Base-by-base conservation (phyloP, 805 yeast genomes). In the Candida khao-thaluensis region DNA sequence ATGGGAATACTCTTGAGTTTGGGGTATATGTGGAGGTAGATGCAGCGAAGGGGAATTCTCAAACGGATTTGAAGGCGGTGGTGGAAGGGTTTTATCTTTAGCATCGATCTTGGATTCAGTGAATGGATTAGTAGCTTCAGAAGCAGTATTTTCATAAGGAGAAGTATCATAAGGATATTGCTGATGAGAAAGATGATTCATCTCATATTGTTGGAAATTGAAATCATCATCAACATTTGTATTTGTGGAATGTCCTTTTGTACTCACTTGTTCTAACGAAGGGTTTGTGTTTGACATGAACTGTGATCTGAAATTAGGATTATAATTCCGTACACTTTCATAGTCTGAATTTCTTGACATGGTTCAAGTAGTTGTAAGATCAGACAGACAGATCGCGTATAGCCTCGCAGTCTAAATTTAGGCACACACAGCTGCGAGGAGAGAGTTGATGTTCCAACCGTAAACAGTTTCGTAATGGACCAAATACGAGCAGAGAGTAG, bases 221-320 rank as follows among this genome's bases (percentile, higher is more conserved):
- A 37, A 43, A 11, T 38, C 47, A 27, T 40, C 42, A 15, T 46
- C 40, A 23, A 17, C 9, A 9, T 17, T 25, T 25, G 12, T 25
- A 11, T 25, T 25, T 25, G 28, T 7, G 28, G 6, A 20, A 20
- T 20, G 8, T 20, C 8, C 22, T 14, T 35, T 33, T 12, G 35
- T 30, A 20, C 40, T 24, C 2, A 44, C 14, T 14, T 37, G 39
- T 21, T 46, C 44, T 8, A 29, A 14, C 8, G 52, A 44, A 11
- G 46, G 41, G 14, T 42, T 43, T 5, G 53, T 41, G 32, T 53
- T 50, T n/a, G 47, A 35, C 43, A 52, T 38, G 37, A 55, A 55
- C 40, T 53, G 56, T 11, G 42, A 37, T 27, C 56, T 42, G 14
- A 48, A 37, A 20, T 35, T 17, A 22, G 23, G 26, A 24, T 28